Conservation (phyloP, 2,329 filamentous ascomycete genomes). For the Penicillium sp. region DNA sequence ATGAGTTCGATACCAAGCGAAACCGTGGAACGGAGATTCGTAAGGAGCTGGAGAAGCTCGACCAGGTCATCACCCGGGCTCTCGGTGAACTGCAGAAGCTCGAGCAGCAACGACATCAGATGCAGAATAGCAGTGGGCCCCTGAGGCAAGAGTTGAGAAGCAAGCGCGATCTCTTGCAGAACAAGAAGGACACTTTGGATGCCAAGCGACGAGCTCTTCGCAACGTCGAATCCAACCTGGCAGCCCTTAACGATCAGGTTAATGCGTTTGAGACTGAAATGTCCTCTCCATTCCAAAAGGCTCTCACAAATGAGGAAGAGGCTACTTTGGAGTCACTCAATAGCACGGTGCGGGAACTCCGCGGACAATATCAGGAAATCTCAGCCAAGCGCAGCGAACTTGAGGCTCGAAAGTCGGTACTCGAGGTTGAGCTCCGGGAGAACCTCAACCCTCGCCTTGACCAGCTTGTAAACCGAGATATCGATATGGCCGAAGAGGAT, state of each 20-base stretch:
- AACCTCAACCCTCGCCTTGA: conserved; percentile 84
- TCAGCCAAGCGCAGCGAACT: conserved; percentile 70
- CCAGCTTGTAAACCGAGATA: conserved; percentile 71
- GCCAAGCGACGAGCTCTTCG: conserved; percentile 61
- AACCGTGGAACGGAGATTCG: conserved; percentile 62
- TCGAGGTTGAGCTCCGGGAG: conserved; percentile 84
- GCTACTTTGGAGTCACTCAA: conserved; percentile 68
- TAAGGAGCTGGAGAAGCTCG: conserved; percentile 67
- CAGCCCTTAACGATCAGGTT: conserved; percentile 69
- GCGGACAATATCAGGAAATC: conserved; percentile 70
- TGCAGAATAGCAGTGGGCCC: conserved; percentile 77
- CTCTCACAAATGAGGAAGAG: conserved; percentile 77
- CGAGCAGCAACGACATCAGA: conserved; percentile 70
- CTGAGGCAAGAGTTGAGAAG: conserved; percentile 70
- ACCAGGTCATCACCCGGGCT: conserved; percentile 85
- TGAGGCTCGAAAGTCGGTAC: conserved; percentile 72
- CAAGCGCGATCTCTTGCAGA: conserved; percentile 70
- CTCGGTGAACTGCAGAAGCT: conserved; percentile 77
- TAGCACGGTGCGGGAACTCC: conserved; percentile 64
- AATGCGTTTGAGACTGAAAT: conserved; percentile 75
- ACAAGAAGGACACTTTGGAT: conserved; percentile 68
- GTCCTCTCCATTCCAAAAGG: conserved; percentile 85
- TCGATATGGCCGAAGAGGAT: conserved; percentile 60
- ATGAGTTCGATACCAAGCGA: conserved; percentile 65
- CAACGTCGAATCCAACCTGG: conserved; percentile 69